These are phyloP conservation scores for Teunomyces lycoperdinae DNA, from an alignment of 805 yeast species.

Conservation along the genomic window DNA sequence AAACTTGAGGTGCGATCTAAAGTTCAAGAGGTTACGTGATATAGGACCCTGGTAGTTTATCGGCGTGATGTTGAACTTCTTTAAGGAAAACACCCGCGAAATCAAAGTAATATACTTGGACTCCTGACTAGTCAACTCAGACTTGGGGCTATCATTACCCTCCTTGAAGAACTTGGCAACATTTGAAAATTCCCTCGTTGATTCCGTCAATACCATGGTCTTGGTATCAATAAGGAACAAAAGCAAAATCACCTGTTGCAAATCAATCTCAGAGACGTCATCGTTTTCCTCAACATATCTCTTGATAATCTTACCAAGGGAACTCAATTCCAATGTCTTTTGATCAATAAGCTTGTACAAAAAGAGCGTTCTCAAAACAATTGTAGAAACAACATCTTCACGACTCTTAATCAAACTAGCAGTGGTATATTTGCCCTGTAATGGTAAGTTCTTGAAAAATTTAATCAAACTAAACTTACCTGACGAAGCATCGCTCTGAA, in stretches of 20 bases:
- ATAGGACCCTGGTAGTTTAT: slow-evolving; percentile 61
- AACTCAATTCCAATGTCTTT: slow-evolving; percentile 40
- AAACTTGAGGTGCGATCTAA: slow-evolving; percentile 61
- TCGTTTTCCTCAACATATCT: slow-evolving; percentile 21
- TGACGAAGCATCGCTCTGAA: slow-evolving; percentile 12
- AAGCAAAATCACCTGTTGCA: slow-evolving; percentile 46
- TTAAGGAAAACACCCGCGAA: slow-evolving; percentile 37
- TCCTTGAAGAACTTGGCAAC: slow-evolving; percentile 34
- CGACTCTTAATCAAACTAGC: slow-evolving; percentile 35
- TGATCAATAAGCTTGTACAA: slow-evolving; percentile 49
- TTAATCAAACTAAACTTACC: slow-evolving; percentile 21
- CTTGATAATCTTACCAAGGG: slow-evolving; percentile 52
- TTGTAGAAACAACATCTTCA: slow-evolving; percentile 57
- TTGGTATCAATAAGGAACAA: slow-evolving; percentile 42
- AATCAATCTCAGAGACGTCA: slow-evolving; percentile 13
- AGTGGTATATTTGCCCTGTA: slow-evolving; percentile 21
- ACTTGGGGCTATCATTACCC: slow-evolving; percentile 3
- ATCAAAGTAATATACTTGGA: slow-evolving; percentile 26
- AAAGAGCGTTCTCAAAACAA: slow-evolving; percentile 51
- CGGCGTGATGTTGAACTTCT: slow-evolving; percentile 38
- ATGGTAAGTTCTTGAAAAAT: slow-evolving; percentile 22
- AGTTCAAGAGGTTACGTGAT: slow-evolving; percentile 61
- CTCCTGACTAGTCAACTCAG: slow-evolving; percentile 42
- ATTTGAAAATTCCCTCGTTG: slow-evolving; percentile 29
- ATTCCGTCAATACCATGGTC: slow-evolving; percentile 39